Base-by-base conservation (phyloP, 495 filamentous ascomycete genomes). In the Ascodesmis nigricans region DNA sequence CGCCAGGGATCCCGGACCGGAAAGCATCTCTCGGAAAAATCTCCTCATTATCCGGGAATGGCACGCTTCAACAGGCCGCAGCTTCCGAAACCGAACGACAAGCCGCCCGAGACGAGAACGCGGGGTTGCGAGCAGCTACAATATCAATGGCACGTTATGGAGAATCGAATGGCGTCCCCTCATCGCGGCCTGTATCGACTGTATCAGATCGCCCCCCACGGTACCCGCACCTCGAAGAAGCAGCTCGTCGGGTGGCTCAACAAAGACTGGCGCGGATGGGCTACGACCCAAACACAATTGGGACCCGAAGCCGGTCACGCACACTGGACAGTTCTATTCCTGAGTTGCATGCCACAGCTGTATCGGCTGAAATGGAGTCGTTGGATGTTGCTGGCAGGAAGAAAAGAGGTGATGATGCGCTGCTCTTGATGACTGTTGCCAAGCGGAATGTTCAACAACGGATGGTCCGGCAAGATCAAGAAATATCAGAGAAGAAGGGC, bases 401-500 rank as follows among this genome's bases (percentile, higher is more conserved):
- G 41, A 79, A 87, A 46, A 61, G 75, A n/a, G 56, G 64, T 29
- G 58, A 64, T 32, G 81, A 92, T 45, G 69, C 78, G 3, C 68
- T 75, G 21, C 53, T 66, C 5, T 56, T 97, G 6, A 63, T 93
- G 45, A 74, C 73, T 26, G 66, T 70, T 9, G 87, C 87, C 0
- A 77, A 77, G 45, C 72, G 73, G 21, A 91, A 87, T 46, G 87
- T 95, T 18, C 65, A 75, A 40, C 46, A 31, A 5, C 37, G 29
- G 29, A 33, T 52, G 28, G 31, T 43, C 15, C 23, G 36, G 20
- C 42, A 53, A 18, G 48, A 52, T 24, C 46, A 41, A 17, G 43
- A 52, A 28, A 35, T 52, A 21, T 36, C 47, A 29, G 47, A 52
- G 17, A 39, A 34, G 27, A 38, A 32, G 20, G 40, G 48, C 14